Evolutionary conservation across 495 filamentous ascomycete genomes (phyloP), one percentile per base, ranked within the genome.

Genomic region (Aspergillus avenaceus): DNA sequence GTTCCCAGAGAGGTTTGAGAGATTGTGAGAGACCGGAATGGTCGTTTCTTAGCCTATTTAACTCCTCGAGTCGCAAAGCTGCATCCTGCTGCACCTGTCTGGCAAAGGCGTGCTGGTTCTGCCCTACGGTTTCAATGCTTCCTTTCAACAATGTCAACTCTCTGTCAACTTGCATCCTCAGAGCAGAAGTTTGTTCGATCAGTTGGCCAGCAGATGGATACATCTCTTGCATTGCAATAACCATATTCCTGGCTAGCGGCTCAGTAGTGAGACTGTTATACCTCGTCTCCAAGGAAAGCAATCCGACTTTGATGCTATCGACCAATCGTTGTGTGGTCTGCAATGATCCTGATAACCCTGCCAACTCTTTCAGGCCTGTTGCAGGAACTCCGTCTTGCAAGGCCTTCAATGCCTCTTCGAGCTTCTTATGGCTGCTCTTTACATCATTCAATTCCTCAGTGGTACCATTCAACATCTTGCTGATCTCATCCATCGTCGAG

Each of bases 271-370:
- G 58, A 41, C 53, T 66, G 38, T 56, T 61, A 36, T 69, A 75
- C 24, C 73, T 63, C 2, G 23, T 29, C 54, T 74, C 72, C 23
- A 75, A 45, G 6, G 72, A 75, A 26, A 61, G 60, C n/a, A 73
- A 29, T 8, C 48, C 65, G 24, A 55, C 40, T 8, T 27, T 52
- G 7, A 70, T 21, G 21, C 43, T 57, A 12, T 60, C 53, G 2
- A 52, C 11, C 5, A 36, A 5, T 16, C 31, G 27, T 6, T 49
- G 29, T 14, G 49, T 46, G 9, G 23, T 22, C 9, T 46, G 32
- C 14, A 37, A 5, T 8, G 40, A 24, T 12, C 2, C 8, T 25
- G 14, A 13, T 9, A 45, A 1, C 3, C 6, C 0, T 4, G 26
- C 14, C 29, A 45, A 2, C 5, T 45, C 4, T n/a, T 31, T 25